A percentile compares a stretch with the other conserved stretches of the same genome.
phyloP scores from a whole-genome alignment of 257 asterid species.

The Eucommia ulmoides region DNA sequence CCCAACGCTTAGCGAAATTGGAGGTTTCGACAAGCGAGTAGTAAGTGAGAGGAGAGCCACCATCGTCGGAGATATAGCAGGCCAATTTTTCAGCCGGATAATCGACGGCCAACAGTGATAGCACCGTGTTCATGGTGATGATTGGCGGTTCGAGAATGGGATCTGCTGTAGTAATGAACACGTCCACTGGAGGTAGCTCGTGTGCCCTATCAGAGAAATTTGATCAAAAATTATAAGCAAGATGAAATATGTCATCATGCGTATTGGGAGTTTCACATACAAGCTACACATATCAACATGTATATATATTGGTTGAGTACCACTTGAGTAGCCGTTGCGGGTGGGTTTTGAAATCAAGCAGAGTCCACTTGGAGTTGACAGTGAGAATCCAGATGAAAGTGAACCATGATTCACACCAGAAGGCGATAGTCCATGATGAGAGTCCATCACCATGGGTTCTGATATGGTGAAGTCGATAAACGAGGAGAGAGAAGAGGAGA shows the following conservation, averaged over 20 bases:
- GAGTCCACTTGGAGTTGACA: conserved; percentile 23
- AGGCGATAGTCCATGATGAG: conserved; percentile 18
- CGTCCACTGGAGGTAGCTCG: conserved; percentile 22
- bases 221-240: too few relatives aligned
- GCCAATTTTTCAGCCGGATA: conserved; percentile 26
- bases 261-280: too few relatives aligned
- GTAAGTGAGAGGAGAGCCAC: conserved; percentile 22
- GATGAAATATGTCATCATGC: too few relatives aligned
- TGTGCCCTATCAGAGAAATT: too few relatives aligned
- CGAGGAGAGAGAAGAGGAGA: conserved; percentile 17
- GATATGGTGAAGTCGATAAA: conserved; percentile 14
- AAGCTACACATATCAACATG: too few relatives aligned
- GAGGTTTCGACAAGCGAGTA: conserved; percentile 23
- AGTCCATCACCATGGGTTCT: conserved; percentile 6
- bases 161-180: conserved; percentile 31
- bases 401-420: conserved; percentile 30
- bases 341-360: conserved; percentile 8
- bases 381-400: conserved; percentile 22
- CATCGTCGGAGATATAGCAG: conserved; percentile 30
- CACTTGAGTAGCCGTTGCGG: conserved; percentile 17
- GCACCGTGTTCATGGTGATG: conserved; percentile 22
- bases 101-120: conserved; percentile 26
- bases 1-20: conserved; percentile 24
- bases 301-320: conserved; percentile 5
- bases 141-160: conserved; percentile 24